These are phyloP conservation scores for Botrytis squamosa DNA, from an alignment of 2,329 filamentous ascomycete species.

Conservation along the genomic window DNA sequence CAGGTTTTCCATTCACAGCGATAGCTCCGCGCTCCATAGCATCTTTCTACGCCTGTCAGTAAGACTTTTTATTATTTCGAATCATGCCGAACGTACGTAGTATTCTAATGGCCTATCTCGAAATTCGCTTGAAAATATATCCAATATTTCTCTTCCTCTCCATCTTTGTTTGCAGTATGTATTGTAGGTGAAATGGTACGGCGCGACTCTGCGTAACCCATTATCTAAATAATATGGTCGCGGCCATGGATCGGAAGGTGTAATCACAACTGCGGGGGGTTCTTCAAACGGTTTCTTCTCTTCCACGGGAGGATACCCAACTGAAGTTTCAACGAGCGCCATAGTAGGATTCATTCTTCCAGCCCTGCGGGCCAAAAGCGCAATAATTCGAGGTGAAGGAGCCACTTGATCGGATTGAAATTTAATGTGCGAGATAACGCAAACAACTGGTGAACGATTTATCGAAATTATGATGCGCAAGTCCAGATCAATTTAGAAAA, in stretches of 20 bases:
- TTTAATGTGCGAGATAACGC: neutral
- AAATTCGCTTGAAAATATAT: slow-evolving; percentile 91
- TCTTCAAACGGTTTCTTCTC: slow-evolving; percentile 42
- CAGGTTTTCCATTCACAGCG: slow-evolving; percentile 71
- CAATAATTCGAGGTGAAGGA: slow-evolving; percentile 51
- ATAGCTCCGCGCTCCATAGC: slow-evolving; percentile 81
- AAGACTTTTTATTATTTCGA: neutral
- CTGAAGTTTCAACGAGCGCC: slow-evolving; percentile 42
- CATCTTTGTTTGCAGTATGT: slow-evolving; percentile 93
- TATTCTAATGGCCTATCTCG: slow-evolving; percentile 83
- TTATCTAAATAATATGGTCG: slow-evolving; percentile 80
- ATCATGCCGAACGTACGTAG: slow-evolving; percentile 59
- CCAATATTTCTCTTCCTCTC: slow-evolving; percentile 76
- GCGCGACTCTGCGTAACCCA: slow-evolving; percentile 76
- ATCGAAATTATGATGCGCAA: neutral
- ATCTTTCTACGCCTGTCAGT: slow-evolving; percentile 51
- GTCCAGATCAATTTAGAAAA: neutral
- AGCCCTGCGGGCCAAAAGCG: slow-evolving; percentile 51
- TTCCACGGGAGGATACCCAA: slow-evolving; percentile 36
- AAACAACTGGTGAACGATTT: neutral
- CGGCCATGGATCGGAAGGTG: slow-evolving; percentile 56
- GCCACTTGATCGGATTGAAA: slow-evolving; percentile 40
- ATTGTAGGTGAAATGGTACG: slow-evolving; percentile 93
- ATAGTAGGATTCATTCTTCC: slow-evolving; percentile 43
- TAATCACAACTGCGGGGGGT: slow-evolving; percentile 50